Evolutionary conservation across 2,329 filamentous ascomycete genomes (phyloP), one percentile per base, ranked within the genome.

Genomic region (Fusarium liriodendri): DNA sequence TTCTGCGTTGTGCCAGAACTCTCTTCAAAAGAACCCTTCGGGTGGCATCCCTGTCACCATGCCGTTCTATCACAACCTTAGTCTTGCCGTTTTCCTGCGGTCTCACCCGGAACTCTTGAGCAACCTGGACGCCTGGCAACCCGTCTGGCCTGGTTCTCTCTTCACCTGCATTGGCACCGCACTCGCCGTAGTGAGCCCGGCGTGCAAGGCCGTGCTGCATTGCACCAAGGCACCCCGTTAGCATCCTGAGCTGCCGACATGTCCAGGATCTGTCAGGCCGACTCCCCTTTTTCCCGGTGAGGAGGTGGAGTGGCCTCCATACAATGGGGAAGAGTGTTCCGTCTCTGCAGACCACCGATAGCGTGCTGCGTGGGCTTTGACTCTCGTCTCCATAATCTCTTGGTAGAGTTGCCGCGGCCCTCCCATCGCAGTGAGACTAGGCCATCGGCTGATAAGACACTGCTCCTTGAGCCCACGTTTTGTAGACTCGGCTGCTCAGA

Each of bases 391-490:
- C 58, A 45, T 45, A 16, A 59, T 38, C 29, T 37, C 33, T 59
- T 22, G 55, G 37, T 32, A 40, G 40, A 45, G 22, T 29, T 60
- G 40, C 58, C 32, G 35, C 57, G 57, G 42, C 25, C 59, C 33
- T 55, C 27, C 42, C 35, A 71, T 74, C 58, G 59, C 40, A 52
- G 71, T 57, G 42, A 74, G 57, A 74, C 72, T 74, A 74, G 68
- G 55, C 42, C 64, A 63, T 69, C 60, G n/a, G 61, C 65, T 33
- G 61, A 63, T 62, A 60, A 66, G 72, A 66, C 72, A 74, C 61
- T 68, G 64, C 50, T 55, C 55, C 54, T 38, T 58, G 47, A 72
- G 52, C 47, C 45, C 68, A 74, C 73, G 61, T 52, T 74, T 69
- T 52, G 38, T 61, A 40, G 32, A 54, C 45, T 54, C 45, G 58